Evolutionary conservation across 352 stramenopile genomes (phyloP), one percentile per base, ranked within the genome.

Genomic region (Phytophthora uliginosa): DNA sequence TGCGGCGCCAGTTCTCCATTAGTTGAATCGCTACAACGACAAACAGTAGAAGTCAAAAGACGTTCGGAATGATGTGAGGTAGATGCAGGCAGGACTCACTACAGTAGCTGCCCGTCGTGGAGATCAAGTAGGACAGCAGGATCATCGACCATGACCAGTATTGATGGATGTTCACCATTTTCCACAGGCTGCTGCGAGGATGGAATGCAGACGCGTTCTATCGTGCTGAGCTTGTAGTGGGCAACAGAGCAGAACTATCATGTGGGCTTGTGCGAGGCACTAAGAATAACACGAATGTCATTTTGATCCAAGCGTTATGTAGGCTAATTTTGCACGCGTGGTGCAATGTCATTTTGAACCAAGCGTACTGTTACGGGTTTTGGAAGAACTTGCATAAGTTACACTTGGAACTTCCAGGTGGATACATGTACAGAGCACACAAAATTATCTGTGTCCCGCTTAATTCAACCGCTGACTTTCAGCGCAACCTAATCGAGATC

Each of bases 81-180:
- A 34, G 36, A 45, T 31, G 15, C 3, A 42, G 28, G 31, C 33
- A 33, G 31, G 22, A 82, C 82, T 53, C 69, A 91, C 81, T 89
- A 69, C 81, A 91, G 47, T 87, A 91, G 71, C 83, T 89, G n/a
- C 83, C 81, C 8, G 83, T 89, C 31, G 87, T 81, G 1, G 83
- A 77, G 59, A 89, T 88, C 24, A 82, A 55, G 42, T 91, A 89
- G 53, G 82, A 89, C 5, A 89, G 66, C 28, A 79, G 40, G 28
- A 90, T 76, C 26, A 47, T 85, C 7, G 65, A 77, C 47, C 66
- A 67, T n/a, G 78, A 74, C 84, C 82, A 92, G 51, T 84, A 77
- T 54, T 89, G 82, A 3, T 67, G 59, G 36, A 85, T 81, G 17
- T 51, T 68, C 33, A 55, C 22, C 71, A 74, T 74, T 4, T 24